A percentile compares a stretch with the other conserved stretches of the same genome.
Evolutionary conservation across 192 early-diverging fungal genomes (phyloP).

Genomic region (Mortierella claussenii): DNA sequence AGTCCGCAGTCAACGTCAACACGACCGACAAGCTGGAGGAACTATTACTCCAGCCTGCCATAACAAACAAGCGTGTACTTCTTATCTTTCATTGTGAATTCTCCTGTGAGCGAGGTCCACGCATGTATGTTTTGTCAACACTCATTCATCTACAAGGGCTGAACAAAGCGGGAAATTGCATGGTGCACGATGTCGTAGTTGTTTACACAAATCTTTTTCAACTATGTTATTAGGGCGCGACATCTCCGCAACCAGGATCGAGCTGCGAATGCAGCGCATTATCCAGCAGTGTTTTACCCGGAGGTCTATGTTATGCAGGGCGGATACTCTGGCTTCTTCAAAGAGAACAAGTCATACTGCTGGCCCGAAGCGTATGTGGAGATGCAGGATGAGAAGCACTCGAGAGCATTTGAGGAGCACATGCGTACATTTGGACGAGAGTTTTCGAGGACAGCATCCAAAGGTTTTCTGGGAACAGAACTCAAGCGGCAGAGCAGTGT

Average conservation of each 20-base stretch:
- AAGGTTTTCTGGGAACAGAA: slow-evolving; percentile 32
- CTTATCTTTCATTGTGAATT: slow-evolving; percentile 92
- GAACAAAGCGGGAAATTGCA: too few relatives aligned
- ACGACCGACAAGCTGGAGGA: slow-evolving; percentile 67
- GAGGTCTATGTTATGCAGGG: slow-evolving; percentile 89
- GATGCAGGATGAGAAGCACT: slow-evolving; percentile 76
- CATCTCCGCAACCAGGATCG: slow-evolving; percentile 82
- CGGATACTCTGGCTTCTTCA: slow-evolving; percentile 83
- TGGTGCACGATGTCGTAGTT: too few relatives aligned
- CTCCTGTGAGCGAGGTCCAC: slow-evolving; percentile 80
- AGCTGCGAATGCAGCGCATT: slow-evolving; percentile 70
- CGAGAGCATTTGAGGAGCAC: slow-evolving; percentile 57
- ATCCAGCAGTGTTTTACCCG: slow-evolving; percentile 85
- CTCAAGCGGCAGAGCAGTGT: neutral
- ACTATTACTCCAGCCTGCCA: slow-evolving; percentile 63
- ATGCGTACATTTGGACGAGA: slow-evolving; percentile 25
- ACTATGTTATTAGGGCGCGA: slow-evolving; percentile 74
- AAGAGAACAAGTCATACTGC: slow-evolving; percentile 67
- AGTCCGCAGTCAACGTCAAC: slow-evolving; percentile 75
- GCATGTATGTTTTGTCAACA: slow-evolving; percentile 67
- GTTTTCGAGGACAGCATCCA: slow-evolving; percentile 30
- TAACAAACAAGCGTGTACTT: slow-evolving; percentile 58
- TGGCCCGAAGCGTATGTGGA: slow-evolving; percentile 81
- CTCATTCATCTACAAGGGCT: too few relatives aligned
- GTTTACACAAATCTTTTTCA: too few relatives aligned